These are phyloP conservation scores for Cystofilobasidium capitatum DNA, from an alignment of 768 basidiomycete genomes.

Conservation along the genomic window DNA sequence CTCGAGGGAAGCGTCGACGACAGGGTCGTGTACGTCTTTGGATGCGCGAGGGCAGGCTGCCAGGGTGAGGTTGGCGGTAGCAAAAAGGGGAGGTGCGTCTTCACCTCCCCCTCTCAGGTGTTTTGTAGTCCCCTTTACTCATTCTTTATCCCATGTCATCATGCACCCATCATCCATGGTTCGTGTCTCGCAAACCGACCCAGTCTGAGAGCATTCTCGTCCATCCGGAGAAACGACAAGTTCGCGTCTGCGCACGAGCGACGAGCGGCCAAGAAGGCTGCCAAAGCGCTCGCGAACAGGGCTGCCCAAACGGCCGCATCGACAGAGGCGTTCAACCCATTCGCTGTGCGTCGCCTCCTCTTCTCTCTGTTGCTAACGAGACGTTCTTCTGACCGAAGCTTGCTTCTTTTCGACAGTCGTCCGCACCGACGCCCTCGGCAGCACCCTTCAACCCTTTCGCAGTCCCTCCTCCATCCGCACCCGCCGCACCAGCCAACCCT, in stretches of 20 bases:
- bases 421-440: not conserved
- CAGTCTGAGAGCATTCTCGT: slow-evolving; percentile 75
- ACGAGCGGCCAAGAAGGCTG: slow-evolving; percentile 27
- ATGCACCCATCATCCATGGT: not conserved
- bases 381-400: not conserved
- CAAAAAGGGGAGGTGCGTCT: slow-evolving; percentile 54
- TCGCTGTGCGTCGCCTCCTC: slow-evolving; percentile 47
- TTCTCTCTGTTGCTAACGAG: not conserved
- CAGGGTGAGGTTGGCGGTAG: slow-evolving; percentile 49
- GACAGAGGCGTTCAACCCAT: slow-evolving; percentile 52
- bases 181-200: not conserved
- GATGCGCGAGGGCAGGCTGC: slow-evolving; percentile 59
- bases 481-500: not conserved
- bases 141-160: slow-evolving; percentile 4
- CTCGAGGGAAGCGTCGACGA: slow-evolving; percentile 77
- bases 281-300: not conserved
- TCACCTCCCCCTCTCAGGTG: slow-evolving; percentile 2
- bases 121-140: not conserved
- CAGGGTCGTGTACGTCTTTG: slow-evolving; percentile 76
- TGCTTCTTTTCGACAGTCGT: not conserved
- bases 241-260: slow-evolving; percentile 49
- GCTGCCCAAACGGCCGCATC: not conserved
- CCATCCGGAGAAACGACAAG: slow-evolving; percentile 57
- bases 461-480: not conserved
- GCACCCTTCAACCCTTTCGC: slow-evolving; percentile 15